A percentile compares a stretch with the other conserved stretches of the same genome.
These are phyloP conservation scores for Psilocybe cyanescens DNA, from an alignment of 768 basidiomycete species.

Conservation along the genomic window DNA sequence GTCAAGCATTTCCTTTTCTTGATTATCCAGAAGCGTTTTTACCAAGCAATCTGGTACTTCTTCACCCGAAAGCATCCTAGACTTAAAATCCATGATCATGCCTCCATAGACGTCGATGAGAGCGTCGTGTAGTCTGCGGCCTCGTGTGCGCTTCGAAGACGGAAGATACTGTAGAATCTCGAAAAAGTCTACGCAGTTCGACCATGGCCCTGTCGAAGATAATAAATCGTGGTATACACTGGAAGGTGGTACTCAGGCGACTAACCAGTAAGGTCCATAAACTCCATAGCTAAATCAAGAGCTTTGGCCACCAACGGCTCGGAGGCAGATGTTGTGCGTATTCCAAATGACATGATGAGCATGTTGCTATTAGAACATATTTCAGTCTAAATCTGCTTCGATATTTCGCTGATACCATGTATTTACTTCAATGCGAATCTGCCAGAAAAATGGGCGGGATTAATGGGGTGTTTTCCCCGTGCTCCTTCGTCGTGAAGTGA, in stretches of 20 bases:
- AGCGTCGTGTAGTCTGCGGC: slow-evolving; percentile 38
- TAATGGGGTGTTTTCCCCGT: slow-evolving; percentile 35
- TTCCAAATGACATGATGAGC: slow-evolving; percentile 44
- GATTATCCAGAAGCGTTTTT: slow-evolving; percentile 37
- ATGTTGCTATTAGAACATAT: slow-evolving; percentile 37
- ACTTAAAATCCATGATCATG: slow-evolving; percentile 37
- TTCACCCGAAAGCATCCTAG: slow-evolving; percentile 37
- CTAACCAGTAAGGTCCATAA: slow-evolving; percentile 37
- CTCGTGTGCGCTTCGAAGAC: slow-evolving; percentile 37
- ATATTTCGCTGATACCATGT: neutral
- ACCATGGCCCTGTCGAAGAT: slow-evolving; percentile 43
- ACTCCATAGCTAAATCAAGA: slow-evolving; percentile 42
- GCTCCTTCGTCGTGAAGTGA: slow-evolving; percentile 36
- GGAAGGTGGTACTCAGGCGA: neutral
- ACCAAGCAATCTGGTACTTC: slow-evolving; percentile 45
- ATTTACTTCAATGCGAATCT: slow-evolving; percentile 28
- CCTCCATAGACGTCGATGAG: slow-evolving; percentile 40
- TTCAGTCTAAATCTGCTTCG: too few species aligned
- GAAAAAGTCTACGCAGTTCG: slow-evolving; percentile 49
- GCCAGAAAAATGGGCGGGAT: slow-evolving; percentile 42
- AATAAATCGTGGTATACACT: neutral
- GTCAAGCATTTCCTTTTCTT: slow-evolving; percentile 39
- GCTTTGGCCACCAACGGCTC: slow-evolving; percentile 40
- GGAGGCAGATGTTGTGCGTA: slow-evolving; percentile 38
- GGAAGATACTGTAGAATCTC: slow-evolving; percentile 43